These are phyloP conservation scores for Leccinum arenicola DNA, from an alignment of 768 basidiomycete genomes.

Conservation along the genomic window DNA sequence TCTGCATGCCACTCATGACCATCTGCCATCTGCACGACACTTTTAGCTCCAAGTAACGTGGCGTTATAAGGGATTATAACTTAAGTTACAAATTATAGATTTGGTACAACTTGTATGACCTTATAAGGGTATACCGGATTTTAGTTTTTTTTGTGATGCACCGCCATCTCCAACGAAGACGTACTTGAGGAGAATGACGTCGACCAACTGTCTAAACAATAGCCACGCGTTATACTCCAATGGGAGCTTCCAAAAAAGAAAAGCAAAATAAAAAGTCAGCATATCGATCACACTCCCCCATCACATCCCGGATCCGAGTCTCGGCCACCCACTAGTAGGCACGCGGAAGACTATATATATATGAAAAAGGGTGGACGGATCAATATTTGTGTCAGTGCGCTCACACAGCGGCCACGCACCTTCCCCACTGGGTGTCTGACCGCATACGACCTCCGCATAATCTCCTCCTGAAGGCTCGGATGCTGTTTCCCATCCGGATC, in stretches of 20 bases:
- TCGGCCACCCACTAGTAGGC: slow-evolving; percentile 62
- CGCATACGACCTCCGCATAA: slow-evolving; percentile 70
- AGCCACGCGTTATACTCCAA: slow-evolving; percentile 97
- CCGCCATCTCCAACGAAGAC: slow-evolving; percentile 26
- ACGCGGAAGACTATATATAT: slow-evolving; percentile 76
- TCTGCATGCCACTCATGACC: no score
- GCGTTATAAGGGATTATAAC: no score
- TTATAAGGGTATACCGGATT: no score
- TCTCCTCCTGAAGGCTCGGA: slow-evolving; percentile 19
- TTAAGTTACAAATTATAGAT: no score
- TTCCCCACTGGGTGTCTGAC: slow-evolving; percentile 79
- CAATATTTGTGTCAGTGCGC: neutral
- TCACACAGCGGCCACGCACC: slow-evolving; percentile 41
- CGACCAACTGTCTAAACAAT: slow-evolving; percentile 92
- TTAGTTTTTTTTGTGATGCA: no score
- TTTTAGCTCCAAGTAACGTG: no score
- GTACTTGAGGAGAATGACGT: slow-evolving; percentile 93
- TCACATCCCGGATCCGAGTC: neutral
- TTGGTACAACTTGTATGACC: no score
- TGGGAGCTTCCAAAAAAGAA: slow-evolving; percentile 65
- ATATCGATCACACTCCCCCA: neutral
- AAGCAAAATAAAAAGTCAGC: neutral
- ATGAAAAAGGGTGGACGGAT: neutral
- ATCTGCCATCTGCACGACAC: no score
- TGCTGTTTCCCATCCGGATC: slow-evolving; percentile 13